phyloP scores from a whole-genome alignment of 139 green algal genomes.

The Coelastrella sp. region DNA sequence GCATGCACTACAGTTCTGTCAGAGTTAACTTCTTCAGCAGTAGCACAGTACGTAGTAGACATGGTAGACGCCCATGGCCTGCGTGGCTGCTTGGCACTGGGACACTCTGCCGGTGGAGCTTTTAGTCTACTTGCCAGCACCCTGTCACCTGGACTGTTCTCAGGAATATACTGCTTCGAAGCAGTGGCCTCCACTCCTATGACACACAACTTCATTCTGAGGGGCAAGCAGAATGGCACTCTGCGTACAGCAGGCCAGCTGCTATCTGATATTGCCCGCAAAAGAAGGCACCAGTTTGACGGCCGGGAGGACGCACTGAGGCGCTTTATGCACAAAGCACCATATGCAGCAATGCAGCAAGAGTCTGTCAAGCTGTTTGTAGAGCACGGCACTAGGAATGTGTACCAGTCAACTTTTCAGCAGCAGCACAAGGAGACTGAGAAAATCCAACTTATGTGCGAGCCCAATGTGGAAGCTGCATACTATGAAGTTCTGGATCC shows the following conservation, averaged over 20 bases:
- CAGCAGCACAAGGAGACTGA: background rate
- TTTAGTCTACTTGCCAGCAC: conserved; percentile 14
- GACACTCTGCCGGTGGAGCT: conserved; percentile 32
- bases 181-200: conserved; percentile 10
- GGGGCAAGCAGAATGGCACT: background rate
- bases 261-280: conserved; percentile 6
- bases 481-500: conserved; percentile 30
- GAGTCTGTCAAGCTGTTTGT: conserved; percentile 15
- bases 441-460: conserved; percentile 12
- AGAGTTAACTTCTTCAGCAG: background rate
- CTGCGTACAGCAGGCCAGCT: background rate
- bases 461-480: background rate
- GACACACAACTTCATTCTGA: background rate
- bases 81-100: conserved; percentile 26
- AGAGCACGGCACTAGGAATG: background rate
- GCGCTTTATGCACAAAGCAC: background rate
- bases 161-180: conserved; percentile 24
- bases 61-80: conserved; percentile 29
- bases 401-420: background rate
- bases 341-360: background rate
- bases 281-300: background rate
- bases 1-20: background rate
- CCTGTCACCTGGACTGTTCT: conserved; percentile 21
- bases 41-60: background rate
- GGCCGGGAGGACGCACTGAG: background rate